A percentile compares a stretch with the other conserved stretches of the same genome.
Evolutionary conservation across 2,329 filamentous ascomycete genomes (phyloP).

Genomic region (Leptographium galeiforme): DNA sequence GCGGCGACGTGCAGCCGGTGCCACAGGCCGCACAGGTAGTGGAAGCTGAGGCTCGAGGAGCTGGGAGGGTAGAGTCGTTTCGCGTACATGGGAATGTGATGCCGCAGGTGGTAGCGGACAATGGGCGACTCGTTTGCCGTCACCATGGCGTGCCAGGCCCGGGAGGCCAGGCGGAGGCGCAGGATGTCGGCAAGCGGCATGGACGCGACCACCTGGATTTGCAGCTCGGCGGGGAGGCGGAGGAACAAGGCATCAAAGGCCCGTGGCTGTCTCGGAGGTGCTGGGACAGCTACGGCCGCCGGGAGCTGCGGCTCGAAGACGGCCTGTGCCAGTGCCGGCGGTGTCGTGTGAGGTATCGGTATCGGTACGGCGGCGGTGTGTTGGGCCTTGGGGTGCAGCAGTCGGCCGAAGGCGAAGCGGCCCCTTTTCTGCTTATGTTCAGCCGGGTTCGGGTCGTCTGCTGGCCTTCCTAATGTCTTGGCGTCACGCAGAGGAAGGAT

Average conservation of each 20-base stretch:
- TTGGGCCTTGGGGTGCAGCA: constrained; percentile 10
- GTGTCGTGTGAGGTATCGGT: not conserved
- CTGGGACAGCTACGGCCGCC: constrained; percentile 5
- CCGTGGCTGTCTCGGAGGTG: constrained; percentile 22
- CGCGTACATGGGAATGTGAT: constrained; percentile 47
- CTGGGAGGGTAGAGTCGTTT: constrained; percentile 45
- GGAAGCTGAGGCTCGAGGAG: constrained; percentile 35
- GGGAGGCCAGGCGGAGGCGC: constrained; percentile 43
- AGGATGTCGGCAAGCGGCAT: constrained; percentile 48
- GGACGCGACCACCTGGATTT: constrained; percentile 47
- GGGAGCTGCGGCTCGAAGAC: not conserved
- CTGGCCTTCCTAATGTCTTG: constrained; percentile 12
- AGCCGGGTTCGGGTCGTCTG: constrained; percentile 16
- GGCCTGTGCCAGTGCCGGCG: not conserved
- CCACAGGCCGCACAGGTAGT: constrained; percentile 52
- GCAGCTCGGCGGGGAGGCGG: constrained; percentile 45
- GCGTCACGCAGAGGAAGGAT: constrained; percentile 35
- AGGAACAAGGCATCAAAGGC: constrained; percentile 44
- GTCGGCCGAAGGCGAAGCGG: constrained; percentile 8
- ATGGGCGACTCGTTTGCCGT: constrained; percentile 48
- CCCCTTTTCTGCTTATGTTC: constrained; percentile 28
- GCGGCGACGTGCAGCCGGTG: constrained; percentile 51
- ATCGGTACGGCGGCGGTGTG: not conserved
- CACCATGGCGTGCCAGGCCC: constrained; percentile 45
- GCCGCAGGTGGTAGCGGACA: constrained; percentile 44